Evolutionary conservation across 768 basidiomycete species (phyloP), one percentile per base, ranked within the genome.

Genomic region (Tylopilus felleus): DNA sequence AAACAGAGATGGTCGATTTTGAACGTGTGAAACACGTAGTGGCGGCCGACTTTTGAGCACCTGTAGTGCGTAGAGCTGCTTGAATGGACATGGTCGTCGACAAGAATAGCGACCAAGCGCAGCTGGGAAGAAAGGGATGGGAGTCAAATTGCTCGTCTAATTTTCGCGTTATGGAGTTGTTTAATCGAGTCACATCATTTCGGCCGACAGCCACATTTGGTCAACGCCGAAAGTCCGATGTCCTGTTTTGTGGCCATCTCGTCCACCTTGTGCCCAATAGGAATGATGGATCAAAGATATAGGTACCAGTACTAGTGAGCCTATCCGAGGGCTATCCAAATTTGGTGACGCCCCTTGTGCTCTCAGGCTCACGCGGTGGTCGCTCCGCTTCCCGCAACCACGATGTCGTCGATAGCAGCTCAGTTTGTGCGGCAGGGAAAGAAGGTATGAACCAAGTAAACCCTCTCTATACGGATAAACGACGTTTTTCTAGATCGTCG

Each of bases 401-500:
- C 23, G 16, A 76, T 74, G 71, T 59, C 65, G 36, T 62, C 60
- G 27, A 52, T 70, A 40, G 73, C 76, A 13, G 60, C 73, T 21
- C 68, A 76, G 17, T 80, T 80, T 57, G 69, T 73, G 47, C 70
- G 68, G 52, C 71, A 73, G 10, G 80, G 79, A 29, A 80, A 74
- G 60, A 81, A 81, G 74, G 79, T 74, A 51, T 19, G 51, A 1
- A 23, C 16, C 28, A 10, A 17, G 1, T 12, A 22, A 0, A 12
- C 16, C 33, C 22, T 9, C 50, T 25, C 19, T 49, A n/a, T n/a
- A n/a, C n/a, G n/a, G 12, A 48, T 43, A 25, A 27, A 22, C 14
- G 38, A 33, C 16, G 1, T 35, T 12, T 29, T 38, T 27, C 31
- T 50, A 93, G 89, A 95, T 98, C 62, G 87, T 98, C 33, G 95